phyloP scores from a whole-genome alignment of 495 filamentous ascomycete genomes.

The Penicillium diatomitis region DNA sequence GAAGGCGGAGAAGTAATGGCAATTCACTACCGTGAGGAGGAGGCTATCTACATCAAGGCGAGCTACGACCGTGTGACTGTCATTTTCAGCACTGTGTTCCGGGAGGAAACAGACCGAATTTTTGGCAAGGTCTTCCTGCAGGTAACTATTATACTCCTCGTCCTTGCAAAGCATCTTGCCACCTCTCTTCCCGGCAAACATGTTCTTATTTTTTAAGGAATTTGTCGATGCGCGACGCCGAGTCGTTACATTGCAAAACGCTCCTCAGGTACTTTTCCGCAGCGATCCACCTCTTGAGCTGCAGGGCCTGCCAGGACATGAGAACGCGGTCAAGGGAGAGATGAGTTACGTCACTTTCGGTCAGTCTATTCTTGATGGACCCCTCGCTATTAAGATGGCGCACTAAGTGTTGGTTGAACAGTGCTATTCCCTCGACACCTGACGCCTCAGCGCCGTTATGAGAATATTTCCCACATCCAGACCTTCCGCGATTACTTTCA shows the following conservation, averaged over 20 bases:
- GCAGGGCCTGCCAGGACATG: slow-evolving; percentile 73
- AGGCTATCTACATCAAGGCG: slow-evolving; percentile 99
- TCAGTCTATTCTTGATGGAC: slow-evolving; percentile 26
- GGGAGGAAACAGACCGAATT: slow-evolving; percentile 93
- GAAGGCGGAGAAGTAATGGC: slow-evolving; percentile 92
- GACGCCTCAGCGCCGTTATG: slow-evolving; percentile 76
- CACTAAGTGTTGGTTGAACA: slow-evolving; percentile 26
- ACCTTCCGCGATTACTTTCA: slow-evolving; percentile 99
- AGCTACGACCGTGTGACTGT: slow-evolving; percentile 94
- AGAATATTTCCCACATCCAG: slow-evolving; percentile 97
- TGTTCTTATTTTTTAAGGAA: slow-evolving; percentile 43
- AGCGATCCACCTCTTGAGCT: slow-evolving; percentile 92
- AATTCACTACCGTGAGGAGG: slow-evolving; percentile 95
- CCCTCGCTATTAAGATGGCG: background rate
- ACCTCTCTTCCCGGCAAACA: too few species aligned
- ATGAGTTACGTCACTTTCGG: slow-evolving; percentile 98
- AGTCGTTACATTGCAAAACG: slow-evolving; percentile 79
- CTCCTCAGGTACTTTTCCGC: slow-evolving; percentile 93
- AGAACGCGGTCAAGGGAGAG: slow-evolving; percentile 60
- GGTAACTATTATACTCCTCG: slow-evolving; percentile 15
- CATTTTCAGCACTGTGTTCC: slow-evolving; percentile 96
- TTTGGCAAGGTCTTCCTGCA: slow-evolving; percentile 93
- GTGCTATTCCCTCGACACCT: slow-evolving; percentile 95
- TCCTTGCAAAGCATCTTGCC: too few species aligned
- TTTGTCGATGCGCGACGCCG: slow-evolving; percentile 93